phyloP scores from a whole-genome alignment of 305 asterid genomes.

The Ilex paraguariensis region DNA sequence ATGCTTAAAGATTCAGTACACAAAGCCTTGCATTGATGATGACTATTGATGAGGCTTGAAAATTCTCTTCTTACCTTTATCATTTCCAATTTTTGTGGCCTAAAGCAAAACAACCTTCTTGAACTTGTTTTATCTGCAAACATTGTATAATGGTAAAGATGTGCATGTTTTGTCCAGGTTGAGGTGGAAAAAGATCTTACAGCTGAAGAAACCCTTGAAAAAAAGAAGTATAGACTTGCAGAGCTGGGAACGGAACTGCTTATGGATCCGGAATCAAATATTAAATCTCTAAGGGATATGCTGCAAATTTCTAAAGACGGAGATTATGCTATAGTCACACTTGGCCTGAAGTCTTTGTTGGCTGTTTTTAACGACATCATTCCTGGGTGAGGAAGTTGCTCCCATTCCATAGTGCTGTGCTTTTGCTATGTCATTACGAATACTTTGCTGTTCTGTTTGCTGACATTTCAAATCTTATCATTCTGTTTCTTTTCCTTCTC shows the following conservation, averaged over 20 bases:
- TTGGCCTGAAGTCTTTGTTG: conserved; percentile 75
- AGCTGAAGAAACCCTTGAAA: conserved; percentile 69
- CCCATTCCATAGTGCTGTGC: conserved; percentile 11
- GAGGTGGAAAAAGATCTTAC: conserved; percentile 76
- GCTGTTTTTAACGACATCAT: conserved; percentile 93
- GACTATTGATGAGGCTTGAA: too few relatives aligned
- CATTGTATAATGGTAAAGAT: neutral
- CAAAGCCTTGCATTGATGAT: too few relatives aligned
- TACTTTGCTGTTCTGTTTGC: conserved; percentile 9
- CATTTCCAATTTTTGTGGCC: too few relatives aligned
- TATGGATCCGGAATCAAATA: conserved; percentile 84
- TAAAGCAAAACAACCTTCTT: neutral
- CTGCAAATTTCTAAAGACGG: conserved; percentile 71
- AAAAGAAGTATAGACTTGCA: conserved; percentile 69
- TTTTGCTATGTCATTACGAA: conserved; percentile 2
- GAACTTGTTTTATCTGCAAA: neutral
- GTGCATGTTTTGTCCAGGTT: conserved; percentile 32
- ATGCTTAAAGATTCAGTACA: too few relatives aligned
- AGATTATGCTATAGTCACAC: conserved; percentile 48
- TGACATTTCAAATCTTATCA: conserved; percentile 8
- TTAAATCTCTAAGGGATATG: conserved; percentile 76
- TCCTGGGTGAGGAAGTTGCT: conserved; percentile 67
- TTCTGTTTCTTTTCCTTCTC: conserved; percentile 9
- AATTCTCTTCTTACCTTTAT: too few relatives aligned
- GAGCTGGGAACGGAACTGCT: conserved; percentile 86